Evolutionary conservation across 192 early-diverging fungal species (phyloP).

Genomic region (Linnemannia zychae): DNA sequence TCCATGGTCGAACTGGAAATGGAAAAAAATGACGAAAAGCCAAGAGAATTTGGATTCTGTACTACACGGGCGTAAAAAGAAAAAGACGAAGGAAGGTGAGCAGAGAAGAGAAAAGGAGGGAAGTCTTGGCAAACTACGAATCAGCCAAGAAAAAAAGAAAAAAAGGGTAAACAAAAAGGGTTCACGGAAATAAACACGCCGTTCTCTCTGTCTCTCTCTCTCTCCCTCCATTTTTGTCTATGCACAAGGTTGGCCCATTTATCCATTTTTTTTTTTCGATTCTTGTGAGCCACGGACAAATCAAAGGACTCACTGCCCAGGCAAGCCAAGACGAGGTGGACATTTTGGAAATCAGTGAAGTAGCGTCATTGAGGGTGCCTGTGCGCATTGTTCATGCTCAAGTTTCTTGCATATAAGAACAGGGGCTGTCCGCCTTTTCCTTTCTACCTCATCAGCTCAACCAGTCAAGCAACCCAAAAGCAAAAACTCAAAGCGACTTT

Average conservation of each 20-base stretch:
- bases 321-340: not conserved
- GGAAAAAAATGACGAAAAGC: not conserved
- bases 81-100: not conserved
- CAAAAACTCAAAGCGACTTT: not conserved
- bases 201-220: not conserved
- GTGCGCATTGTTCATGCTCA: not conserved
- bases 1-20: not conserved
- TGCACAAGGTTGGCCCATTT: not conserved
- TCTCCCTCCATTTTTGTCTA: not conserved
- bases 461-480: not conserved
- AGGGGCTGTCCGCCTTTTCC: not conserved
- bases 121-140: not conserved
- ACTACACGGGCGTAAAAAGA: too few relatives aligned
- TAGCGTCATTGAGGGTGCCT: not conserved
- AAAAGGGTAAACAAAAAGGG: not conserved
- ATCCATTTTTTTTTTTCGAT: not conserved
- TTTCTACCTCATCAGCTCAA: not conserved
- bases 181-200: not conserved
- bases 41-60: too few relatives aligned
- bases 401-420: not conserved
- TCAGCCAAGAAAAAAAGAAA: not conserved
- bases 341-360: too few relatives aligned
- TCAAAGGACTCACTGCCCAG: not conserved
- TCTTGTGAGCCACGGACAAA: not conserved
- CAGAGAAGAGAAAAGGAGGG: not conserved